Evolutionary conservation across 371 early-diverging fungal genomes (phyloP).

Genomic region (Blakeslea trispora): DNA sequence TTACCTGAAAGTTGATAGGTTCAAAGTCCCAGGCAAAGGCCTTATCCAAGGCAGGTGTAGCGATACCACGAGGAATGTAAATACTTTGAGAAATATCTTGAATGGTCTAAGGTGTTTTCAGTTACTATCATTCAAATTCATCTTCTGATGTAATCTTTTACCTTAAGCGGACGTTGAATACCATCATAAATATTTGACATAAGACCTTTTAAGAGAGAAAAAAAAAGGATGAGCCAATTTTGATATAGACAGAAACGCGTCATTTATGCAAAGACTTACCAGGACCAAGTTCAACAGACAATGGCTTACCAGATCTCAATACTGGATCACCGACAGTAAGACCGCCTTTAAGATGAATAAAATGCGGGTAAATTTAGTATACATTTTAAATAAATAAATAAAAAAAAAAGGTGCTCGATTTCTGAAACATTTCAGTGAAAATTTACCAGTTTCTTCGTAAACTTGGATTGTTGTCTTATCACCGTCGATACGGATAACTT

Average conservation of each 20-base stretch:
- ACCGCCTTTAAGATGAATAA: conserved; percentile 72
- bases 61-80: conserved; percentile 99
- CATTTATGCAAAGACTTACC: conserved; percentile 53
- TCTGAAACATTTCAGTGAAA: conserved; percentile 15
- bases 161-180: conserved; percentile 98
- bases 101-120: no score
- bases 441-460: conserved; percentile 98
- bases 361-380: conserved; percentile 4
- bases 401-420: no score
- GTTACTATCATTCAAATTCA: no score
- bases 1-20: conserved; percentile 84
- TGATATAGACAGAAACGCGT: conserved; percentile 1
- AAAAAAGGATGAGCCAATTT: background rate
- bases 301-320: conserved; percentile 94
- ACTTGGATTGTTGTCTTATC: conserved; percentile 99
- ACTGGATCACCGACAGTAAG: conserved; percentile 99
- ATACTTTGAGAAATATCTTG: conserved; percentile 93
- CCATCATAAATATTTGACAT: conserved; percentile 99
- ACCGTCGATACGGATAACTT: conserved; percentile 99
- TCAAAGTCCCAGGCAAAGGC: conserved; percentile 94
- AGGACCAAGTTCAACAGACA: conserved; percentile 99
- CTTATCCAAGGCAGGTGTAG: conserved; percentile 96
- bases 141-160: no score
- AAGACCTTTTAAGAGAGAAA: conserved; percentile 59
- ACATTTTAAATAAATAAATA: no score